A percentile compares a stretch with the other conserved stretches of the same genome.
These are phyloP conservation scores for Trichoderma gamsii DNA, from an alignment of 495 filamentous ascomycete species.

Conservation along the genomic window DNA sequence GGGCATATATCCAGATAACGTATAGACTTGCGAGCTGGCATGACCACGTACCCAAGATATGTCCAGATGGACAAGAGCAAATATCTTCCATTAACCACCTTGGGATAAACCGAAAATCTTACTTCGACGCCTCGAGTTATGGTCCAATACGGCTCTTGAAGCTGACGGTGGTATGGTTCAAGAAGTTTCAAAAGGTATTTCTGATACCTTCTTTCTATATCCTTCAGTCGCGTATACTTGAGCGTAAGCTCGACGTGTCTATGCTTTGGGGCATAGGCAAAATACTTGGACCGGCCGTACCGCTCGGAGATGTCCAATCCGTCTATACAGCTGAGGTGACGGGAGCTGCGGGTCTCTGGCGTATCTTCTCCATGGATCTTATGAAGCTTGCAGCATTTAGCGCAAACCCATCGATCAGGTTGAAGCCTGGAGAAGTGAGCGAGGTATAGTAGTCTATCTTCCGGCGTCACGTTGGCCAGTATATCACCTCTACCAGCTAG, in stretches of 20 bases:
- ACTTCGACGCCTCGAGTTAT: not conserved
- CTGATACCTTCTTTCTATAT: not conserved
- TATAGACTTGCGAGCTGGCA: not conserved
- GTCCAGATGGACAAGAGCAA: not conserved
- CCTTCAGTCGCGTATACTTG: not conserved
- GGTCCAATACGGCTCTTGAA: not conserved
- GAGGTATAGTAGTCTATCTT: not conserved
- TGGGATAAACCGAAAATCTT: not conserved
- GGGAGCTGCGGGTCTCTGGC: not conserved
- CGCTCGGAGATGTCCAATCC: not conserved
- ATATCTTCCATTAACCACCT: not conserved
- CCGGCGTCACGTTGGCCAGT: not conserved
- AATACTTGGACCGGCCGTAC: not conserved
- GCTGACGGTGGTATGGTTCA: not conserved
- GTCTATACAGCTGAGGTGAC: not conserved
- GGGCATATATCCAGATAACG: not conserved
- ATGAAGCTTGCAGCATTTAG: slow-evolving; percentile 7
- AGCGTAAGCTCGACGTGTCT: not conserved
- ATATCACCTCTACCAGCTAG: not conserved
- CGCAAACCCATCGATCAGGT: slow-evolving; percentile 5
- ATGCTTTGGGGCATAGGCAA: not conserved
- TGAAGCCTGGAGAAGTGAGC: not conserved
- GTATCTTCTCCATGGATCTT: not conserved
- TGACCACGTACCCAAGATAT: not conserved
- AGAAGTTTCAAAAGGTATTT: not conserved